phyloP scores from a whole-genome alignment of 345 rosid genomes.

The Salix koriyanagi region DNA sequence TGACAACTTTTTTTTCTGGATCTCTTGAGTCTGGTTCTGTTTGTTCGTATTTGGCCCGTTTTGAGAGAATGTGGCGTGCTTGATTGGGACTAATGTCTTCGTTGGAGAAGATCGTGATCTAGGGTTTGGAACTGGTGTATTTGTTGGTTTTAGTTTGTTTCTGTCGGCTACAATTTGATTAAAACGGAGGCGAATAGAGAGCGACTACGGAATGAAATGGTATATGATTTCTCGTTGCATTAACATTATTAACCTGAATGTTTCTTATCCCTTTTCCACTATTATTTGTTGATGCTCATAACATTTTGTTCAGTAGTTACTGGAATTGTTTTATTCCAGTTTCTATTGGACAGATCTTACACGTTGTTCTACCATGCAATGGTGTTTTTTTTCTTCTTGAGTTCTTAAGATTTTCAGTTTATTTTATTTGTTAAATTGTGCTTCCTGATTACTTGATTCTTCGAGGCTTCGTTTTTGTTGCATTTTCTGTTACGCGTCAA shows the following conservation, averaged over 20 bases:
- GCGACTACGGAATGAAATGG: conserved; percentile 84
- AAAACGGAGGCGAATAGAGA: conserved; percentile 60
- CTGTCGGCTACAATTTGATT: conserved; percentile 5
- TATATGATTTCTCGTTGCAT: conserved; percentile 26
- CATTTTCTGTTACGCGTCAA: background rate
- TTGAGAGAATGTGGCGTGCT: conserved; percentile 65
- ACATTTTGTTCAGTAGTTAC: conserved; percentile 2
- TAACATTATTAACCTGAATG: background rate
- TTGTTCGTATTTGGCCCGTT: conserved; percentile 32
- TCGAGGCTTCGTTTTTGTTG: background rate
- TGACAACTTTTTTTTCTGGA: conserved; percentile 39
- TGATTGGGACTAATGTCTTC: conserved; percentile 29
- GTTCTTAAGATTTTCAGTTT: background rate
- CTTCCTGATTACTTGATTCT: background rate
- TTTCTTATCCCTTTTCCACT: background rate
- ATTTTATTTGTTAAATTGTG: background rate
- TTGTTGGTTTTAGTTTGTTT: conserved; percentile 14
- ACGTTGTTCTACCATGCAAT: conserved; percentile 15
- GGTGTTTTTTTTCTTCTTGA: background rate
- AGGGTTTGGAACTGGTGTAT: conserved; percentile 48
- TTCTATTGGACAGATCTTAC: conserved; percentile 18
- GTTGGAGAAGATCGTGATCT: conserved; percentile 56
- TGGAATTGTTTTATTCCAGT: conserved; percentile 9
- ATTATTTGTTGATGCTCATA: background rate
- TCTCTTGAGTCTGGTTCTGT: conserved; percentile 52